Base-by-base conservation (phyloP, 2,329 filamentous ascomycete species). In the Apiospora marii region DNA sequence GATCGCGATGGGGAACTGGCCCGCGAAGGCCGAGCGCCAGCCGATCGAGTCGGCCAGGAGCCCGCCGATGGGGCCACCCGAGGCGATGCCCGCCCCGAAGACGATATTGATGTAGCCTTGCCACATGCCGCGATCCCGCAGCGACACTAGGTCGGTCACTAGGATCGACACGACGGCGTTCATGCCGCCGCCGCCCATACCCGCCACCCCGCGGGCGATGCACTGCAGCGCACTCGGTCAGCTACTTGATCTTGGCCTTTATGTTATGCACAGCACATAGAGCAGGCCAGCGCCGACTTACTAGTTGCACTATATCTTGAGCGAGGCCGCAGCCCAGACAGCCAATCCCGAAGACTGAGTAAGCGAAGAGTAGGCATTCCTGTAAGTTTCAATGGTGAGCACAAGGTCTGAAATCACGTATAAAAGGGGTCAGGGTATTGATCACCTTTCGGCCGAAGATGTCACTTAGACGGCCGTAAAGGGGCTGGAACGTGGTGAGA, bases 11-110 rank as follows among this genome's bases (percentile, higher is more conserved):
- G 93, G 93, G 0, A 89, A 88, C 79, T 96, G 94, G 2, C 86
- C 86, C 16, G 94, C 81, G 78, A 96, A 96, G 0, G 92, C 88
- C 92, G 89, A 94, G 75, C 93, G 85, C 93, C 93, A 95, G 46
- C 93, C 92, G 70, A 95, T 87, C 5, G 86, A 89, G 80, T 95
- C 93, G 0, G 92, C 89, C n/a, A 95, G 81, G 8, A 93, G 80
- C 2, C 93, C 93, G 75, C 90, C 93, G 0, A 96, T 75, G 0
- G 93, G 92, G 5, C 91, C 93, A 2, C 93, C 93, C 6, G 87
- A 85, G 6, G 90, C 89, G 4, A 92, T 88, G n/a, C 93, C 93
- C 24, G 86, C 82, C 0, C 92, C 92, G 77, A 88, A 94, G 51
- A 92, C 85, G 74, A 93, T 87, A 78, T 93, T 93, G 77, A 92